Conservation (phyloP, 306 rosid species). For the Arachis hypogaea region DNA sequence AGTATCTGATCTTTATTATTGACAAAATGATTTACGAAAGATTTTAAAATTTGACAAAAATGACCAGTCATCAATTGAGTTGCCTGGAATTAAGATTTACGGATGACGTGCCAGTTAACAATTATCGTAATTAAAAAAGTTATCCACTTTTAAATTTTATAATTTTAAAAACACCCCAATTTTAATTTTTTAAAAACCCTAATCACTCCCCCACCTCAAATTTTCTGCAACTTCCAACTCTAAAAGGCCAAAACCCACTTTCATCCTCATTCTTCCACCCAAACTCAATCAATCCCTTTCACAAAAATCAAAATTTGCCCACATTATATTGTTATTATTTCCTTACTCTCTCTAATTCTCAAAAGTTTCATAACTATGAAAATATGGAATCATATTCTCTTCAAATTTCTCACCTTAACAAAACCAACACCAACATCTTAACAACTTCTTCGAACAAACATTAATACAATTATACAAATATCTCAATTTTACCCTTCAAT, state of each 20-base stretch:
- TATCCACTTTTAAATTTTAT: too few relatives aligned
- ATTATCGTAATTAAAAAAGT: too few relatives aligned
- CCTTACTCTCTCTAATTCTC: background rate
- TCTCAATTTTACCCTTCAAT: conserved; percentile 54
- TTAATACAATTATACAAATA: conserved; percentile 61
- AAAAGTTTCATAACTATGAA: background rate
- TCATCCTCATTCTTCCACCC: background rate
- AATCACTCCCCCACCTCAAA: background rate
- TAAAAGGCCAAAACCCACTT: background rate
- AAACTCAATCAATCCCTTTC: background rate
- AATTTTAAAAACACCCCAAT: too few relatives aligned
- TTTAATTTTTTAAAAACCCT: too few relatives aligned
- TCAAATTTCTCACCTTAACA: background rate
- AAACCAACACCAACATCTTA: background rate
- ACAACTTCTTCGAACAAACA: conserved; percentile 54
- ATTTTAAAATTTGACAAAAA: too few relatives aligned
- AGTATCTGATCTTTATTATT: too few relatives aligned
- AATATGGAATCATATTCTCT: background rate
- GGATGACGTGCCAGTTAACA: too few relatives aligned
- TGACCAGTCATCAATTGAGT: too few relatives aligned
- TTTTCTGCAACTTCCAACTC: background rate
- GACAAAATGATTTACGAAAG: too few relatives aligned
- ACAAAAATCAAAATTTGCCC: too few relatives aligned
- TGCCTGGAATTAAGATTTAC: too few relatives aligned
- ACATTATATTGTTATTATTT: too few relatives aligned